Conservation (phyloP, 179 eudicot species). For the Drosera spatulata region DNA sequence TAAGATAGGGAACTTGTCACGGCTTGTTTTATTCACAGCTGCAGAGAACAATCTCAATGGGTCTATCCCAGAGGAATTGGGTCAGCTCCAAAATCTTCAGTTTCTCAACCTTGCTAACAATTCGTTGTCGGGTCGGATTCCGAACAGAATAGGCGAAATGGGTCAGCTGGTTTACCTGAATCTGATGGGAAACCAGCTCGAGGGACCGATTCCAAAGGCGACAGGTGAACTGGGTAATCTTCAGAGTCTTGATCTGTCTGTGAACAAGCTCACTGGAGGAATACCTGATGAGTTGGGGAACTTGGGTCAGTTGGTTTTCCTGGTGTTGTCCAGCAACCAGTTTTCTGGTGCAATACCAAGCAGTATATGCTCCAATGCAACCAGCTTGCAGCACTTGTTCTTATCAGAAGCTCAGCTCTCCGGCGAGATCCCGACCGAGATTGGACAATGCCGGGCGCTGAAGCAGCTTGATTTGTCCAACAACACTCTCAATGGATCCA, state of each 20-base stretch:
- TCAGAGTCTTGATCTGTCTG: slow-evolving; percentile 63
- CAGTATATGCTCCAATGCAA: slow-evolving; percentile 53
- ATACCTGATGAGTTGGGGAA: slow-evolving; percentile 62
- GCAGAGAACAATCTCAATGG: slow-evolving; percentile 65
- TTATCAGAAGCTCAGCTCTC: slow-evolving; percentile 53
- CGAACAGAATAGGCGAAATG: slow-evolving; percentile 48
- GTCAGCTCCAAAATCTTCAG: slow-evolving; percentile 38
- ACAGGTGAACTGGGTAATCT: slow-evolving; percentile 40
- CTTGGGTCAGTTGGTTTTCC: slow-evolving; percentile 45
- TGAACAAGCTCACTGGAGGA: slow-evolving; percentile 58
- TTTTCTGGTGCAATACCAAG: slow-evolving; percentile 54
- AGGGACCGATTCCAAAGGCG: slow-evolving; percentile 53
- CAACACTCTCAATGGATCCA: slow-evolving; percentile 65
- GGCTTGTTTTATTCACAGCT: slow-evolving; percentile 41
- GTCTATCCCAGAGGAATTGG: slow-evolving; percentile 43
- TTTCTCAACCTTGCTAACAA: slow-evolving; percentile 70
- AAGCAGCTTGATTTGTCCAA: slow-evolving; percentile 81
- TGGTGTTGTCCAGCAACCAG: slow-evolving; percentile 53
- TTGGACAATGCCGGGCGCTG: slow-evolving; percentile 41
- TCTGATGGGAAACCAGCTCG: slow-evolving; percentile 66
- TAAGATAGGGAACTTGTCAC: slow-evolving; percentile 54
- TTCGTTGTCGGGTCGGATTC: slow-evolving; percentile 55
- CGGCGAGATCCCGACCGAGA: slow-evolving; percentile 57
- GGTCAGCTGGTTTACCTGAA: slow-evolving; percentile 59
- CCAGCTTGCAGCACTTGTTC: slow-evolving; percentile 49